Conservation (phyloP, 2,329 filamentous ascomycete genomes). For the Myriosclerotinia duriaeana region DNA sequence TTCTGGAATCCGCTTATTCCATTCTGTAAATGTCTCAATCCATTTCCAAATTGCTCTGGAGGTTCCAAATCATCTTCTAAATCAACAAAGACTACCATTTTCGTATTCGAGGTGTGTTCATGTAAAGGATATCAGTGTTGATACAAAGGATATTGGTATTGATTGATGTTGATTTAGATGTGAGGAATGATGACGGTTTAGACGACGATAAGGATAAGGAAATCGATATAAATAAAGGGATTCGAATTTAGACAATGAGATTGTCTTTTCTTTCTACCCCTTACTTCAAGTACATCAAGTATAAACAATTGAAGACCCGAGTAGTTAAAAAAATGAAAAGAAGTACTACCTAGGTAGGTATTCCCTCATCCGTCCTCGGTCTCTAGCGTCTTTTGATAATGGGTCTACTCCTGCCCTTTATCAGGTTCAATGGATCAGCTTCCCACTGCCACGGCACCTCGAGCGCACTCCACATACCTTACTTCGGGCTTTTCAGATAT, state of each 20-base stretch:
- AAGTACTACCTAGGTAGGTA: too few species aligned
- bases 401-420: constrained; percentile 5
- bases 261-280: not conserved
- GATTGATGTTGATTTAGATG: not conserved
- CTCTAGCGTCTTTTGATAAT: constrained; percentile 8
- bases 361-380: constrained; percentile 5
- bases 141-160: not conserved
- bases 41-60: constrained; percentile 29
- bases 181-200: not conserved
- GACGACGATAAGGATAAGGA: constrained; percentile 27
- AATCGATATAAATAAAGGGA: constrained; percentile 19
- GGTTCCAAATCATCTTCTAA: constrained; percentile 40
- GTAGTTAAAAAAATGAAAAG: not conserved
- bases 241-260: not conserved
- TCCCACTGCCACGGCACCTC: not conserved
- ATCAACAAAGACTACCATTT: constrained; percentile 41
- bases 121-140: not conserved
- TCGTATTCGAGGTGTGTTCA: constrained; percentile 20
- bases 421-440: not conserved
- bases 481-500: not conserved
- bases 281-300: not conserved
- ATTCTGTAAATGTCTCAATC: constrained; percentile 19
- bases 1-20: constrained; percentile 26
- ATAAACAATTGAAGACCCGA: not conserved
- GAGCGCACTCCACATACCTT: not conserved